Base-by-base conservation (phyloP, 768 basidiomycete species). In the Lanmaoa rubissima region DNA sequence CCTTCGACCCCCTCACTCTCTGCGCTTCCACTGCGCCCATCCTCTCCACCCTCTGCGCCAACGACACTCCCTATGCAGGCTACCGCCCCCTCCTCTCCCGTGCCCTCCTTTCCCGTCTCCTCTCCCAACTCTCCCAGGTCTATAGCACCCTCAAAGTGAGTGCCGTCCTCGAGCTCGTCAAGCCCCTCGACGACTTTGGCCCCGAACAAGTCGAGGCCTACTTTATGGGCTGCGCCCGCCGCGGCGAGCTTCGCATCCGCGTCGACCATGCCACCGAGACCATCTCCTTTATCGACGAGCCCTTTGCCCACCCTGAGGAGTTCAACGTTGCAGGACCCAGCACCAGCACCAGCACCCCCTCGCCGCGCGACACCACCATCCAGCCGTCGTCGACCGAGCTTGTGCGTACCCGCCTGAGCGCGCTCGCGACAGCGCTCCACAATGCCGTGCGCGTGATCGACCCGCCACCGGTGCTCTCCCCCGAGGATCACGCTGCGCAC, bases 61-160 rank as follows among this genome's bases (percentile, higher is more conserved):
- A 32, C 26, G 67, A 60, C 11, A 61, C 70, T 0, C 78, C 84
- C 1, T 94, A 90, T 65, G 78, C 88, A 0, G 85, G 88, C 1
- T 98, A 97, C 74, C 83, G 94, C 21, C 82, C 88, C n/a, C 89
- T 94, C 55, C 83, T 98, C 57, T 87, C 92, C 62, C 90, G 90
- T 54, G 95, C 96, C 43, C 82, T 97, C 17, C 86, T 98, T 60
- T 93, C 94, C 4, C 89, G 94, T 32, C 82, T 98, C 7, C 84
- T 98, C 62, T 86, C 87, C 28, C 92, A 96, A 69, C 86, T 99
- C 38, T 88, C 92, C 1, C 90, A 97, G 71, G 88, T 98, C 14
- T 99, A 98, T 74, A 88, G 87, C 31, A 85, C 88, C 13, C 86
- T 98, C 76, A 87, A 85, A 61, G 83, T 98, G 56, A 76, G 78